Conservation (phyloP, 179 eudicot species). For the Spergularia azorica region DNA sequence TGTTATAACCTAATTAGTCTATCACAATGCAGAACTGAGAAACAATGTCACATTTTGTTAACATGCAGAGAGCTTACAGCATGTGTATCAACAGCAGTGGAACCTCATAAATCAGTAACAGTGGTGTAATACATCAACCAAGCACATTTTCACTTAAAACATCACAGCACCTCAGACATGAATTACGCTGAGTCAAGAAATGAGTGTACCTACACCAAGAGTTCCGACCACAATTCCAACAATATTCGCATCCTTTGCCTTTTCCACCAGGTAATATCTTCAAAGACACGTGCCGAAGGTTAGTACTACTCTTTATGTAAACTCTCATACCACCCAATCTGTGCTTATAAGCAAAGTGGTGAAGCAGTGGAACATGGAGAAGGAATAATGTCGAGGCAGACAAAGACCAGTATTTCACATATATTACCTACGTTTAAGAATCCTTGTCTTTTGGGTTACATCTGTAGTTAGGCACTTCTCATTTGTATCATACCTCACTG, state of each 20-base stretch:
- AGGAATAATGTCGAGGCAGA: background rate
- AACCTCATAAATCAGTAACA: too few relatives aligned
- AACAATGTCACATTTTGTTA: too few relatives aligned
- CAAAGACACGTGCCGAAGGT: constrained; percentile 23
- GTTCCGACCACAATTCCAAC: constrained; percentile 96
- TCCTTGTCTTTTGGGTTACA: constrained; percentile 64
- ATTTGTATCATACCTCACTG: constrained; percentile 88
- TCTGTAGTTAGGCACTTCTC: constrained; percentile 60
- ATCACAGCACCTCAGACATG: constrained; percentile 5
- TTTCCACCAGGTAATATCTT: constrained; percentile 96
- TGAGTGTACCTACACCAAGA: constrained; percentile 84
- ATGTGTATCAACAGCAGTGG: too few relatives aligned
- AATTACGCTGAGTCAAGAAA: background rate
- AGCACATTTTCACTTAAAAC: background rate
- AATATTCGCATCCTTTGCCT: constrained; percentile 96
- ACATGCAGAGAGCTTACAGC: too few relatives aligned
- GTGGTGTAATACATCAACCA: background rate
- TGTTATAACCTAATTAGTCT: too few relatives aligned
- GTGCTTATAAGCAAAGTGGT: constrained; percentile 7
- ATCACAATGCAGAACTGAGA: too few relatives aligned
- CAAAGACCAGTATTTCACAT: background rate
- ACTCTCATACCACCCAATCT: background rate
- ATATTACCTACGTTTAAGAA: constrained; percentile 89
- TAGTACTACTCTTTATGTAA: background rate
- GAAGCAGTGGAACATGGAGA: background rate